Base-by-base conservation (phyloP, 345 rosid genomes). In the Fremontodendron californicum region DNA sequence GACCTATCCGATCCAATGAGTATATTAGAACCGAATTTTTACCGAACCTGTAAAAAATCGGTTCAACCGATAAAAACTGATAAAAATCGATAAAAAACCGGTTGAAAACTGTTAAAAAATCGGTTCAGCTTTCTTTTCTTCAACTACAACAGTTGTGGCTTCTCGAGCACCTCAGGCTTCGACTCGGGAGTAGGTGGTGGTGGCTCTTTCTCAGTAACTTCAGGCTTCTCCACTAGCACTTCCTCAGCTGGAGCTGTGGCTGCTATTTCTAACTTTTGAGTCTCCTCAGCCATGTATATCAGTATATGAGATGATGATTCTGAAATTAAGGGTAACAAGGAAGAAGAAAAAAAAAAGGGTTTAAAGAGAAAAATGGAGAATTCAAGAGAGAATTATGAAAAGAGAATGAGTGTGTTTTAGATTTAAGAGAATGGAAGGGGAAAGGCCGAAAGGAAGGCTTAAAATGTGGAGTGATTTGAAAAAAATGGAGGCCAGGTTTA, bases 261-360 rank as follows among this genome's bases (percentile, higher is more conserved):
- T 0, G 48, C 57, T 0, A 48, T 67, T 63, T 74, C 84, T 6
- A 84, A 73, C 33, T 73, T 74, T 25, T 75, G 77, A 18, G 81
- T 79, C 45, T 79, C 87, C 83, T 84, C 83, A 10, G 87, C 87
- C 87, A 84, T 84, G 57, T 66, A 10, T n/a, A n/a, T n/a, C n/a
- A n/a, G n/a, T n/a, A n/a, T 9, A 46, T 19, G 46, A 66, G 64
- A 66, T n/a, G 12, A 52, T 40, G 9, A 40, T 40, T 8, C 2
- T 12, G 51, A 60, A 57, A 54, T 40, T 9, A n/a, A 27, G 12
- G 16, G 19, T 33, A 15, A 0, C 1, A 60, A 62, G 72, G n/a
- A n/a, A 51, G 51, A 31, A 16, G 0, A 3, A 15, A 2, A 9
- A 18, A 6, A n/a, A 19, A 39, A 6, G 40, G 4, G 33, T 1